Percentiles rank a stretch among this genome's conserved stretches.
Conservation (phyloP, 2,329 filamentous ascomycete species). For the Fusarium anthophilum region DNA sequence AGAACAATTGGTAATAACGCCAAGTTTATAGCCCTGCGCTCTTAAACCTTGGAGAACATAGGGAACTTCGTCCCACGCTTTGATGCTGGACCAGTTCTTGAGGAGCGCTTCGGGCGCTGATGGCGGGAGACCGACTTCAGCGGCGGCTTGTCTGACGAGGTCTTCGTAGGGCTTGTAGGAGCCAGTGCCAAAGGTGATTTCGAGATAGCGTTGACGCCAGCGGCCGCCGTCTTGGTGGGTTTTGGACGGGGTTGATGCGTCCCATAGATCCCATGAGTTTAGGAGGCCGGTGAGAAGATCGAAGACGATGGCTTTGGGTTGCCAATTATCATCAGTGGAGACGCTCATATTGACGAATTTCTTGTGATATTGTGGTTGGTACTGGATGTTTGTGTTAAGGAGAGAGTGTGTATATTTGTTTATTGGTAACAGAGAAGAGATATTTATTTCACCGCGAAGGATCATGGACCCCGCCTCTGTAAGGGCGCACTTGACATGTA, state of each 20-base stretch:
- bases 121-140: conserved; percentile 42
- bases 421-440: not conserved
- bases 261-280: conserved; percentile 53
- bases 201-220: conserved; percentile 52
- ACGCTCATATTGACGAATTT: fast-evolving
- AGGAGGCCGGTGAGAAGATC: conserved; percentile 53
- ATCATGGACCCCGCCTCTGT: fast-evolving
- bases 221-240: conserved; percentile 40
- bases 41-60: conserved; percentile 36
- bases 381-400: too few relatives aligned
- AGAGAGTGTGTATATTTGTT: fast-evolving
- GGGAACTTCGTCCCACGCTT: conserved; percentile 38
- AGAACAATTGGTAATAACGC: conserved; percentile 52
- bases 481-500: not conserved
- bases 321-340: conserved; percentile 28
- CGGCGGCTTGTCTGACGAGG: conserved; percentile 44
- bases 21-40: conserved; percentile 45
- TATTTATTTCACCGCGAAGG: not conserved
- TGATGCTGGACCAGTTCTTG: conserved; percentile 41
- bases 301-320: conserved; percentile 50
- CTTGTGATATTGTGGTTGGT: fast-evolving
- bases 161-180: conserved; percentile 48
- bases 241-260: conserved; percentile 42
- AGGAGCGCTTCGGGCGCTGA: conserved; percentile 44
- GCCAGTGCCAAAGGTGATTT: conserved; percentile 49